phyloP scores from a whole-genome alignment of 257 asterid species.

The Prunella vulgaris region DNA sequence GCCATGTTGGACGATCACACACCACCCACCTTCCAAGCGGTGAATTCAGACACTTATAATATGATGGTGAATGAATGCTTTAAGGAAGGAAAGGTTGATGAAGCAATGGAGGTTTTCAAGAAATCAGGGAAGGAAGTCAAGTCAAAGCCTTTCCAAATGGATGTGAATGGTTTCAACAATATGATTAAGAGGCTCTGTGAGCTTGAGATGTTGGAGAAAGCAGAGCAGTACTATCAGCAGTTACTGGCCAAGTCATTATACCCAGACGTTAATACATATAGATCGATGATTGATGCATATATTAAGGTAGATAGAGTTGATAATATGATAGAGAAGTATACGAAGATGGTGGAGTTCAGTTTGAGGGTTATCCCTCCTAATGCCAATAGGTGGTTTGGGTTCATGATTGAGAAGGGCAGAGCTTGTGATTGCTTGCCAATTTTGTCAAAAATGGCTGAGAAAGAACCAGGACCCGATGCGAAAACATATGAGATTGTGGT shows the following conservation, averaged over 20 bases:
- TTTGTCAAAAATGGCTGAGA: slow-evolving; percentile 59
- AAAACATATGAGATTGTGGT: slow-evolving; percentile 65
- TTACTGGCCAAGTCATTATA: slow-evolving; percentile 55
- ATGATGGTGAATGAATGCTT: slow-evolving; percentile 76
- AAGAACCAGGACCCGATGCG: slow-evolving; percentile 83
- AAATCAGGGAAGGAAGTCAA: slow-evolving; percentile 65
- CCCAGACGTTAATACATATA: slow-evolving; percentile 70
- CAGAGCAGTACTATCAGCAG: slow-evolving; percentile 53
- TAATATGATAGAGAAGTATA: slow-evolving; percentile 54
- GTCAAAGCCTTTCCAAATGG: slow-evolving; percentile 84
- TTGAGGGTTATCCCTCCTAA: slow-evolving; percentile 73
- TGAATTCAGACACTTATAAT: slow-evolving; percentile 75
- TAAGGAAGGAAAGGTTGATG: slow-evolving; percentile 61
- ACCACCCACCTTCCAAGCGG: slow-evolving; percentile 79
- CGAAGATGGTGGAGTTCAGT: slow-evolving; percentile 68
- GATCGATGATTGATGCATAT: slow-evolving; percentile 66
- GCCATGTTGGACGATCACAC: slow-evolving; percentile 90
- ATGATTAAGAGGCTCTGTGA: slow-evolving; percentile 72
- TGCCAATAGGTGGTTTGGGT: slow-evolving; percentile 74
- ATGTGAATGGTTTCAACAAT: slow-evolving; percentile 73
- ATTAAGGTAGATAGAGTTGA: slow-evolving; percentile 51
- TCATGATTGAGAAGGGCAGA: slow-evolving; percentile 64
- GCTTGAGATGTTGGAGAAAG: slow-evolving; percentile 73
- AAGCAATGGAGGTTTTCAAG: slow-evolving; percentile 73
- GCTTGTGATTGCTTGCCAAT: slow-evolving; percentile 58